Evolutionary conservation across 257 asterid species (phyloP), one percentile per base, ranked within the genome.

Genomic region (Solanum dulcamara): DNA sequence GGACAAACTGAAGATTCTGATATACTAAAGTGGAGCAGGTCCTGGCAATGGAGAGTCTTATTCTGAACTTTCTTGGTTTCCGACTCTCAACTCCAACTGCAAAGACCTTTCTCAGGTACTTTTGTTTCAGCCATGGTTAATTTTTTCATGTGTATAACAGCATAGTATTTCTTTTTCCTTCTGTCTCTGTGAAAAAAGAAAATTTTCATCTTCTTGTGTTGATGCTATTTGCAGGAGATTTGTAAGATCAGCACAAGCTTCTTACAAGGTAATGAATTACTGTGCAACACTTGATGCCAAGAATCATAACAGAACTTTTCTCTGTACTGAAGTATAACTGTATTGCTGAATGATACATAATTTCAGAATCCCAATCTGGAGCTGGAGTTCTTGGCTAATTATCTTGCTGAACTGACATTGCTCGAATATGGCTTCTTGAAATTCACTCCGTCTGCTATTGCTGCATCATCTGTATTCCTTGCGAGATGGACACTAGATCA

Each of bases 401-500:
- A 93, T 88, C 90, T 96, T 26, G 94, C 98, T 55, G 99, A 96
- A 90, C 86, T 95, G 85, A 91, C 96, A 33, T 90, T 96, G 55
- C 66, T 86, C 1, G 95, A 95, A 35, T 96, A 93, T 91, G 88
- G 87, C 85, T 94, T 92, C 91, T 93, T 96, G 51, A 91, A 92
- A 89, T 91, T 89, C 85, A 92, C 91, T 42, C 99, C 99, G 1
- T 96, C 99, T 38, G 87, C 89, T 83, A 86, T 93, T 79, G 99
- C 99, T 82, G 99, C 99, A 75, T 95, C 98, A 28, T 98, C 93
- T 83, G 91, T 90, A 42, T 91, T 91, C 86, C 89, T 92, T 48
- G 93, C 98, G 30, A 90, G 94, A 91, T 94, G 98, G 98, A 94
- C 92, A 11, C 93, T 95, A 40, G 95, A 91, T 87, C 99, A 96